phyloP scores from a whole-genome alignment of 176 grass and related monocot species.

The Pontederia paniculata region DNA sequence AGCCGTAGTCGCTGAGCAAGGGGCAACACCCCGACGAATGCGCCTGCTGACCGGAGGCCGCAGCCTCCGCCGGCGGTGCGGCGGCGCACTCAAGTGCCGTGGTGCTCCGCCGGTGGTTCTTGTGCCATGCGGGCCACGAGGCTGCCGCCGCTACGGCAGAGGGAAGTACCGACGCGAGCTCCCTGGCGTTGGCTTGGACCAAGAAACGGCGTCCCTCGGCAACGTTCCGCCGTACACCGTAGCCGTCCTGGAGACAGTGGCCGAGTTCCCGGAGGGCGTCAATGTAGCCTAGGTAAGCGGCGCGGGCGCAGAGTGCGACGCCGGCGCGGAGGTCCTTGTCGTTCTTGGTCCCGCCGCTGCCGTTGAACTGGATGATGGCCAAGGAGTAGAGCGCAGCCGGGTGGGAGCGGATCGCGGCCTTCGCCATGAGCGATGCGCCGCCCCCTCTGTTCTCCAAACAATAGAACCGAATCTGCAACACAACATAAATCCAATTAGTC shows the following conservation, averaged over 20 bases:
- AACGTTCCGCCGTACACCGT: conserved; percentile 40
- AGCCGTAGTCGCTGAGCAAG: conserved; percentile 24
- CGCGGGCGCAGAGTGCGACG: conserved; percentile 42
- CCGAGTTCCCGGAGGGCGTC: conserved; percentile 67
- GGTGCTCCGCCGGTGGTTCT: not conserved
- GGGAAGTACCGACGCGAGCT: conserved; percentile 11
- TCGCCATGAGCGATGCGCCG: conserved; percentile 36
- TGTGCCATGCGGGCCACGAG: not conserved
- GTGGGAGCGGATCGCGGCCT: conserved; percentile 34
- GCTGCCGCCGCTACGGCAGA: not conserved
- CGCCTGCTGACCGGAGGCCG: not conserved
- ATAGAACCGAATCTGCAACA: conserved; percentile 43
- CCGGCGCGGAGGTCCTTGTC: conserved; percentile 46
- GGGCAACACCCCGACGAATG: not conserved
- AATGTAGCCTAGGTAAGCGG: conserved; percentile 46
- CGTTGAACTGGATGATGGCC: conserved; percentile 61
- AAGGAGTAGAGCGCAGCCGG: conserved; percentile 47
- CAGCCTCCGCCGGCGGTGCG: not conserved
- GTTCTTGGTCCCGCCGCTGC: conserved; percentile 42
- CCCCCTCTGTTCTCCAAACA: conserved; percentile 30
- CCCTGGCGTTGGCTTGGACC: conserved; percentile 39
- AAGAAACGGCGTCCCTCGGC: conserved; percentile 35
- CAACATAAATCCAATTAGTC: not conserved
- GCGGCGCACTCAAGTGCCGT: not conserved
- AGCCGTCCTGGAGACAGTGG: conserved; percentile 68